Evolutionary conservation across 352 stramenopile species (phyloP), one percentile per base, ranked within the genome.

Genomic region (Phytopythium mirpurense): DNA sequence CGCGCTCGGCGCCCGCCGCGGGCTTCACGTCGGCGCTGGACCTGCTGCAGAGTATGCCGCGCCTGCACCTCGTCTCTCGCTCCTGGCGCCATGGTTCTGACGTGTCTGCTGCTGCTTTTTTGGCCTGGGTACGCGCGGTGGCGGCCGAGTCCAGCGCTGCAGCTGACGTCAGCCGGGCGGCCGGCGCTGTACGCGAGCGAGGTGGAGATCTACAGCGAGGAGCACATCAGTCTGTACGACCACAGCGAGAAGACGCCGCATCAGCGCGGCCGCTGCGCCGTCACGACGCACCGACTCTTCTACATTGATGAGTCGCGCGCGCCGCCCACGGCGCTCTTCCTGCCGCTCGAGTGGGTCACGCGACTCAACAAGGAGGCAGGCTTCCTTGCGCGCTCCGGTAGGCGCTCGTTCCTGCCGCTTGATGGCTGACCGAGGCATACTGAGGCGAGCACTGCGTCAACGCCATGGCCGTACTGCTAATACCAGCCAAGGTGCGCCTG

Each of bases 131-230:
- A 14, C 4, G 8, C 4, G 1, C n/a, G 18, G 19, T 11, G 35
- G 12, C 2, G 16, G 18, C n/a, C 29, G 16, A 26, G 29, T 27
- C 8, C 52, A 94, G 84, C 72, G 27, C 67, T 94, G 51, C 67
- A 76, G 19, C 62, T 94, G 24, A 93, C 79, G 24, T 65, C 75
- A 5, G 79, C 82, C 1, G 84, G 84, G 0, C 78, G 84, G 4
- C 84, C 84, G 3, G 70, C 70, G 50, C 78, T 94, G 32, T 90
- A 88, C 48, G 73, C 68, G 12, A 87, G 72, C 24, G 84, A 94
- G 38, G 84, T 93, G n/a, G 84, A 94, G 60, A 89, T 94, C 57
- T 94, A 94, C 67, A 88, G 74, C 45, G 78, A 94, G 44, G 81
- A 89, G 56, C 67, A 90, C 50, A 90, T 94, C 56, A 81, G 74